phyloP scores from a whole-genome alignment of 2,329 filamentous ascomycete genomes.

The Talaromyces sp. region DNA sequence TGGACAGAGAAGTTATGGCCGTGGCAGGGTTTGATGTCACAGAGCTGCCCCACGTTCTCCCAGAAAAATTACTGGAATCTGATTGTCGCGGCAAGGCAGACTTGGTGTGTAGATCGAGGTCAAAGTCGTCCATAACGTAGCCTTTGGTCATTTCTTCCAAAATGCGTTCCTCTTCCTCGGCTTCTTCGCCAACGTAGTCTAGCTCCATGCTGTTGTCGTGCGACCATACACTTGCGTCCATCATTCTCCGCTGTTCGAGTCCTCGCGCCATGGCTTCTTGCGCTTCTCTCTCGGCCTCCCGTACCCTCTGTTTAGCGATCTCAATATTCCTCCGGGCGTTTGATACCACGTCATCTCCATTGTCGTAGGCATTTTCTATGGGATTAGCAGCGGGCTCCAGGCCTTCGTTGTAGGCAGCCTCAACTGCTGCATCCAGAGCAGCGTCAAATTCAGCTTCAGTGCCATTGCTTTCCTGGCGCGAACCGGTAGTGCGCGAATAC shows the following conservation, averaged over 20 bases:
- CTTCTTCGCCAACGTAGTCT: slow-evolving; percentile 57
- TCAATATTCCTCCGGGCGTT: slow-evolving; percentile 64
- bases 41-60: slow-evolving; percentile 75
- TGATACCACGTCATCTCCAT: slow-evolving; percentile 24
- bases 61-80: slow-evolving; percentile 73
- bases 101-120: slow-evolving; percentile 64
- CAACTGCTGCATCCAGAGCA: slow-evolving; percentile 88
- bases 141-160: slow-evolving; percentile 84
- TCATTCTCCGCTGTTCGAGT: slow-evolving; percentile 48
- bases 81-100: slow-evolving; percentile 70
- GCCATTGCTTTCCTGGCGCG: slow-evolving; percentile 59
- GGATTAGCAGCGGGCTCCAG: slow-evolving; percentile 60
- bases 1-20: slow-evolving; percentile 62
- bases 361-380: slow-evolving; percentile 22
- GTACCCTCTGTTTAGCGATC: slow-evolving; percentile 68
- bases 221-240: slow-evolving; percentile 21
- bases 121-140: slow-evolving; percentile 76
- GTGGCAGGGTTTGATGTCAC: slow-evolving; percentile 67
- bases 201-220: slow-evolving; percentile 22
- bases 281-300: slow-evolving; percentile 67
- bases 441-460: slow-evolving; percentile 91
- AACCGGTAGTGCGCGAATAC: slow-evolving; percentile 53
- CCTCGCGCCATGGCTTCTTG: slow-evolving; percentile 57
- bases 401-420: slow-evolving; percentile 90
- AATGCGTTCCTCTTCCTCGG: slow-evolving; percentile 68